Percentiles rank a stretch among this genome's conserved stretches.
Conservation (phyloP, 352 stramenopile genomes). For the Pythium brachiatum region DNA sequence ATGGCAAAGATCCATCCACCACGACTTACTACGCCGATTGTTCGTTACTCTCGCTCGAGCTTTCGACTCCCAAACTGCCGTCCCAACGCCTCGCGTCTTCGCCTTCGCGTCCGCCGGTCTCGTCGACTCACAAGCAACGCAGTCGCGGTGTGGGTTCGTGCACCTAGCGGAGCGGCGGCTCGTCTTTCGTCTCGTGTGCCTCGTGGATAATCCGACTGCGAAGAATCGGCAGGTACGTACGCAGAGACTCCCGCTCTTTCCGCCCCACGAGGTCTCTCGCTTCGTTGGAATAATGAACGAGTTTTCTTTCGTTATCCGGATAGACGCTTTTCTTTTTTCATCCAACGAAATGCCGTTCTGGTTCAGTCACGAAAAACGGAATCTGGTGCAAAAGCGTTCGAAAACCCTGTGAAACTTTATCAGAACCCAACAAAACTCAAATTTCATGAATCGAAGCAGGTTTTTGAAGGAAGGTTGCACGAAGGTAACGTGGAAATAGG, state of each 20-base stretch:
- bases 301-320: conserved; percentile 10
- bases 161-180: not conserved
- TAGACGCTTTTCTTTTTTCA: conserved; percentile 16
- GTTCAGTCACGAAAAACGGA: conserved; percentile 13
- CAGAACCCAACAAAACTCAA: not conserved
- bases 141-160: not conserved
- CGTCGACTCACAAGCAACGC: too few relatives aligned
- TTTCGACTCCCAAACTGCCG: too few relatives aligned
- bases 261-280: not conserved
- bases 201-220: not conserved
- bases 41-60: not conserved
- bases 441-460: not conserved
- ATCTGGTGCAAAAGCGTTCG: not conserved
- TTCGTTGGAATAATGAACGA: not conserved
- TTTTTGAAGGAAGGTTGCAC: conserved; percentile 3
- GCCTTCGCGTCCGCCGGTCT: not conserved
- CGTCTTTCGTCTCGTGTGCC: not conserved
- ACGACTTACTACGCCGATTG: not conserved
- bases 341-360: conserved; percentile 13
- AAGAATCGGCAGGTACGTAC: conserved; percentile 3
- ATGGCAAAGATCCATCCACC: not conserved
- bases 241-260: conserved; percentile 10
- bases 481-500: conserved; percentile 8
- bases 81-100: not conserved
- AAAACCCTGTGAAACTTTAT: conserved; percentile 15